A percentile compares a stretch with the other conserved stretches of the same genome.
Evolutionary conservation across 805 yeast genomes (phyloP).

Genomic region (Candida germanica): DNA sequence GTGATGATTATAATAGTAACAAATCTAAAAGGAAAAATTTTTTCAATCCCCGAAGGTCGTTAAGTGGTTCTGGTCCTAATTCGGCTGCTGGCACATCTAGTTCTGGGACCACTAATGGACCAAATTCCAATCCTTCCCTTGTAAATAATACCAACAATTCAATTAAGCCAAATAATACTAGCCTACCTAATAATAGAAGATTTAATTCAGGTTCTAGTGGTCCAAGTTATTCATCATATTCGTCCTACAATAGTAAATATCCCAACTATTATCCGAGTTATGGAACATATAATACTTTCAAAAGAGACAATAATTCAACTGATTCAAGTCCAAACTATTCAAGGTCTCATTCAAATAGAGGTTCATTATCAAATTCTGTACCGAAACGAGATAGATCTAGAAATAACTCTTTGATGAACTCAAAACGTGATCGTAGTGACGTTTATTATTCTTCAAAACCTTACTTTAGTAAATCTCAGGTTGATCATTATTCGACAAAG

Average conservation of each 20-base stretch:
- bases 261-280: slow-evolving; percentile 22
- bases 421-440: slow-evolving; percentile 21
- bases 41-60: slow-evolving; percentile 7
- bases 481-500: slow-evolving; percentile 15
- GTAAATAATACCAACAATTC: not conserved
- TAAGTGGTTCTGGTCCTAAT: slow-evolving; percentile 9
- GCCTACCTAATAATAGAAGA: slow-evolving; percentile 1
- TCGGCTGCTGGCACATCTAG: not conserved
- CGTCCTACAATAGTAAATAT: slow-evolving; percentile 10
- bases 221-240: slow-evolving; percentile 6
- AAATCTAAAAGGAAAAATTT: slow-evolving; percentile 10
- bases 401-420: slow-evolving; percentile 16
- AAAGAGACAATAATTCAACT: slow-evolving; percentile 8
- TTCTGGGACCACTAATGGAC: too few relatives aligned
- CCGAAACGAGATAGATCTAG: slow-evolving; percentile 14
- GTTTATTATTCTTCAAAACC: slow-evolving; percentile 28
- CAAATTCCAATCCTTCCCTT: slow-evolving; percentile 1
- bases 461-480: slow-evolving; percentile 12
- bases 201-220: slow-evolving; percentile 4
- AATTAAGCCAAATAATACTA: not conserved
- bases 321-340: slow-evolving; percentile 7
- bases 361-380: slow-evolving; percentile 23
- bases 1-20: slow-evolving; percentile 11
- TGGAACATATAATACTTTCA: slow-evolving; percentile 18
- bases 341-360: slow-evolving; percentile 16